Base-by-base conservation (phyloP, 169 alveolate species). In the Eimeria sp. region DNA sequence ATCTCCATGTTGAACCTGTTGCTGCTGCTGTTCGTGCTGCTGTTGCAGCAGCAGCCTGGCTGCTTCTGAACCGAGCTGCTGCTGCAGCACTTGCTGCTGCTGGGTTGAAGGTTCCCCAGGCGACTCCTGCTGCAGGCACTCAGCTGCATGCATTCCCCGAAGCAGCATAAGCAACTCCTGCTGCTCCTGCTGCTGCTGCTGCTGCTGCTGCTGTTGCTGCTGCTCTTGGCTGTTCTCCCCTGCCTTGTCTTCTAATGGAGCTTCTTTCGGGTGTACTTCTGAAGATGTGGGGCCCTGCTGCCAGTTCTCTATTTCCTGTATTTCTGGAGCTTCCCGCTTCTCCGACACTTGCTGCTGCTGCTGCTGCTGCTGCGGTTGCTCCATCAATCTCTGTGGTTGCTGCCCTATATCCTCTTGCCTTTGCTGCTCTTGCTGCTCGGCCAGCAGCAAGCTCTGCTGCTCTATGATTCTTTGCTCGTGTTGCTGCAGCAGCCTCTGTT, bases 401-500 rank as follows among this genome's bases (percentile, higher is more conserved):
- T 52, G 89, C 71, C 27, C 64, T 37, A 25, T 23, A 66, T 20
- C 46, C 18, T 78, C 64, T 27, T 78, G 71, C 56, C 64, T 54
- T 9, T 27, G 62, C 71, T 52, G 72, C 49, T 33, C 58, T 40
- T 49, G 46, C 52, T 52, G 43, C 71, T 23, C 43, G 52, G 91
- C 74, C 23, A 56, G 91, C 76, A 1, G 37, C 18, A 6, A 23
- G 78, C 4, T 49, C 27, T 85, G 91, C 91, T 85, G 91, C n/a
- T 62, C 54, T 58, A 58, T 27, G 66, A 40, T 23, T 25, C 64
- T 23, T 25, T 20, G 91, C 25, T 60, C 91, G 68, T 18, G 80
- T 64, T 85, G 58, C 80, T 85, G 80, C 91, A 33, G 60, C 91
- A 85, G 66, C 64, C 74, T 33, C 0, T 58, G 91, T 27, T 62